Conservation (phyloP, 306 rosid species). For the Boehmeria nivea region DNA sequence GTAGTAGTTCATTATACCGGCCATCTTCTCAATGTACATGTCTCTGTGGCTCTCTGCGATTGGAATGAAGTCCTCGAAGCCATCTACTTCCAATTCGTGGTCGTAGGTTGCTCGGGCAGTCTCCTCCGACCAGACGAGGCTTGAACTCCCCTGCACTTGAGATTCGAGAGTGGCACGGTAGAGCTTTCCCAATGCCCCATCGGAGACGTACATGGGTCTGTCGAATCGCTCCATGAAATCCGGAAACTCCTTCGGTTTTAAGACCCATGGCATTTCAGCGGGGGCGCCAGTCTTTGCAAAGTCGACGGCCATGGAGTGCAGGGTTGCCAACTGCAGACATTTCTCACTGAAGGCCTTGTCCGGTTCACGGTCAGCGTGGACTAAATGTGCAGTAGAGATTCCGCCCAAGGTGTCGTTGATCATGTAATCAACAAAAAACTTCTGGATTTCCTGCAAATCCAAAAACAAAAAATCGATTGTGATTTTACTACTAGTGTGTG, state of each 20-base stretch:
- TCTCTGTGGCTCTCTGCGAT: conserved; percentile 53
- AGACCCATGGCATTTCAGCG: conserved; percentile 73
- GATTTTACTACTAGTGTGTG: not conserved
- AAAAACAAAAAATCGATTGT: too few relatives aligned
- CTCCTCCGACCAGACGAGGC: conserved; percentile 40
- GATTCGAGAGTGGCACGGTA: conserved; percentile 47
- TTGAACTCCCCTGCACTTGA: conserved; percentile 24
- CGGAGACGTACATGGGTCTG: conserved; percentile 66
- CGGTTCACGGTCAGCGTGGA: conserved; percentile 75
- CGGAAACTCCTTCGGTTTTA: conserved; percentile 75
- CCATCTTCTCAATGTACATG: conserved; percentile 56
- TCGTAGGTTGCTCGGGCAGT: conserved; percentile 52
- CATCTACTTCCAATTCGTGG: conserved; percentile 53
- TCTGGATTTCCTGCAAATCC: conserved; percentile 70
- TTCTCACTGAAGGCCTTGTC: conserved; percentile 61
- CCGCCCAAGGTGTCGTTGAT: conserved; percentile 90
- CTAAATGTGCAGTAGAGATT: conserved; percentile 89
- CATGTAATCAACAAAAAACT: conserved; percentile 88
- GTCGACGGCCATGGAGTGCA: conserved; percentile 97
- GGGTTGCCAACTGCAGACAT: conserved; percentile 69
- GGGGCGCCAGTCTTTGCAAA: conserved; percentile 96
- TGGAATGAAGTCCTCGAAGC: conserved; percentile 54
- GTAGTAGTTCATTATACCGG: conserved; percentile 54
- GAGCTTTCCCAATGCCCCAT: conserved; percentile 66
- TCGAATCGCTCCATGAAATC: conserved; percentile 90